These are phyloP conservation scores for Gilbertella persicaria DNA, from an alignment of 371 early-diverging fungal species.

Conservation along the genomic window DNA sequence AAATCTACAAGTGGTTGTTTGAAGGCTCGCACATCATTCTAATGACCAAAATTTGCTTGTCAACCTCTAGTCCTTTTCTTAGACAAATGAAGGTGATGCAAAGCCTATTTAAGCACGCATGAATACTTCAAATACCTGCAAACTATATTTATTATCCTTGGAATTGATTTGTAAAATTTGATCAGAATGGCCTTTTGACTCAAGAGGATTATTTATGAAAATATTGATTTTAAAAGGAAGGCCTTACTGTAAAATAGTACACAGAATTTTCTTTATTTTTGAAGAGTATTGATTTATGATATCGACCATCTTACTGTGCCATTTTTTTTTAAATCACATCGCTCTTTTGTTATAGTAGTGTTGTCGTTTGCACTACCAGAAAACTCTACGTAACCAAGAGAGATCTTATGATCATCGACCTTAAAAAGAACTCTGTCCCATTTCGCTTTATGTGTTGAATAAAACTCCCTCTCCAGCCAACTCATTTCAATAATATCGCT, in stretches of 20 bases:
- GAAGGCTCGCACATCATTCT: too few relatives aligned
- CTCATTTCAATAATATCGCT: slow-evolving; percentile 11
- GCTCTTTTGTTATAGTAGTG: slow-evolving; percentile 13
- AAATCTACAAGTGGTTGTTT: too few relatives aligned
- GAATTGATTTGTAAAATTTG: too few relatives aligned
- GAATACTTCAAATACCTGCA: too few relatives aligned
- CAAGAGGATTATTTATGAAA: too few relatives aligned
- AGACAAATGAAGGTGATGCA: too few relatives aligned
- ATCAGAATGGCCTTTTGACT: too few relatives aligned
- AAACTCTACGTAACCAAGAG: slow-evolving; percentile 13
- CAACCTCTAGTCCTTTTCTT: too few relatives aligned
- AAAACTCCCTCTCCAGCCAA: slow-evolving; percentile 16
- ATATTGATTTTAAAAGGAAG: slow-evolving; percentile 9
- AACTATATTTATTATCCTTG: too few relatives aligned
- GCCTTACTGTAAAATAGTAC: slow-evolving; percentile 15
- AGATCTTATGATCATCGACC: slow-evolving; percentile 9
- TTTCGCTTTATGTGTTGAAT: slow-evolving; percentile 14
- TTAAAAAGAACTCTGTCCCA: slow-evolving; percentile 16
- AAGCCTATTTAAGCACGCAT: too few relatives aligned
- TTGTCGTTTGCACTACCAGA: slow-evolving; percentile 12
- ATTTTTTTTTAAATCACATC: slow-evolving; percentile 3
- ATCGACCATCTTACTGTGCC: slow-evolving; percentile 11
- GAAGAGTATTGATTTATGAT: slow-evolving; percentile 9
- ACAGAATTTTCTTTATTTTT: slow-evolving; percentile 11
- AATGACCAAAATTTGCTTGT: too few relatives aligned